A percentile compares a stretch with the other conserved stretches of the same genome.
These are phyloP conservation scores for Penicillium carneum DNA, from an alignment of 2,329 filamentous ascomycete species.

Conservation along the genomic window DNA sequence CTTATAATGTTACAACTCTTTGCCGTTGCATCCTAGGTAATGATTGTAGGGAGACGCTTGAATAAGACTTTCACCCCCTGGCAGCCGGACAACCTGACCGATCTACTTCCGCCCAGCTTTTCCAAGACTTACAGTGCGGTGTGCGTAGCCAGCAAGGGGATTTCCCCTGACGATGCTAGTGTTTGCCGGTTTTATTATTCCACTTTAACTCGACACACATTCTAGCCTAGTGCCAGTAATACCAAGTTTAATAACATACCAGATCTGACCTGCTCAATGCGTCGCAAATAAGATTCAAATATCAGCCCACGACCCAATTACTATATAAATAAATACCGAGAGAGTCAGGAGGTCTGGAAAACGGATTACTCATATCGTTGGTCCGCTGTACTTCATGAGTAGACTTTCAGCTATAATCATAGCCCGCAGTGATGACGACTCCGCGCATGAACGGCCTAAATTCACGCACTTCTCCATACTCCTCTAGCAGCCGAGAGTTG, in stretches of 20 bases:
- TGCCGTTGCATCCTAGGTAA: not conserved
- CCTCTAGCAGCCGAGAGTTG: not conserved
- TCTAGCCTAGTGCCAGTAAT: not conserved
- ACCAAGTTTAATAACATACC: not conserved
- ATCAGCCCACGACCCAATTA: not conserved
- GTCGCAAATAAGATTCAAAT: slow-evolving; percentile 6
- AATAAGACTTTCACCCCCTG: slow-evolving; percentile 4
- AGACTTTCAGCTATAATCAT: not conserved
- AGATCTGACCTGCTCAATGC: not conserved
- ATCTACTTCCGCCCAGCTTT: slow-evolving; percentile 7
- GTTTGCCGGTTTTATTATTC: slow-evolving; percentile 2
- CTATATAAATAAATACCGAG: no score
- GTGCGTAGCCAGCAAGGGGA: slow-evolving; percentile 16
- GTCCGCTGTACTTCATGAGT: not conserved
- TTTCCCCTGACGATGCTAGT: slow-evolving; percentile 5
- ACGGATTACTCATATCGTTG: not conserved
- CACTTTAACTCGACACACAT: not conserved
- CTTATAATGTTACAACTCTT: not conserved
- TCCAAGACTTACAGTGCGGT: slow-evolving; percentile 12
- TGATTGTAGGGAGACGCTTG: not conserved
- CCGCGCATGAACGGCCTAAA: not conserved
- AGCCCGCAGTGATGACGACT: slow-evolving; percentile 9
- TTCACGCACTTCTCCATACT: slow-evolving; percentile 8
- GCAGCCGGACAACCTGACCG: not conserved
- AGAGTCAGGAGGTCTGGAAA: not conserved